Percentiles rank a stretch among this genome's conserved stretches.
phyloP scores from a whole-genome alignment of 2,329 filamentous ascomycete species.

The Talaromyces albobiverticillius region DNA sequence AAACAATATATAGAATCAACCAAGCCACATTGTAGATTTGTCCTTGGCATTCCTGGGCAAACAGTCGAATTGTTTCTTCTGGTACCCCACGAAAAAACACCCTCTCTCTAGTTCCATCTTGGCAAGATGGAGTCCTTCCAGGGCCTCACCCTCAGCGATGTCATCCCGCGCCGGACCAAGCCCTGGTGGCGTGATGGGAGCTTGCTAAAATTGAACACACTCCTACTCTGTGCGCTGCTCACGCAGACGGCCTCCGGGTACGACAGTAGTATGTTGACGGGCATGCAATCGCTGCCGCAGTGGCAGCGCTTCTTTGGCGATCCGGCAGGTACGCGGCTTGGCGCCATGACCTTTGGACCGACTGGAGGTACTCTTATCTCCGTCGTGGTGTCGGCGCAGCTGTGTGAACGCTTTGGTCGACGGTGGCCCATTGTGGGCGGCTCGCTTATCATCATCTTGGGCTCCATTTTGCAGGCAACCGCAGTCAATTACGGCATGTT shows the following conservation, averaged over 20 bases:
- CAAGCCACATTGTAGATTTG: no score
- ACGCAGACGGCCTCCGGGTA: no score
- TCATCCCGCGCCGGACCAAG: slow-evolving; percentile 12
- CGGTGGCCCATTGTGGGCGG: slow-evolving; percentile 25
- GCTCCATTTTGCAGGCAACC: slow-evolving; percentile 24
- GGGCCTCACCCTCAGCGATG: slow-evolving; percentile 16
- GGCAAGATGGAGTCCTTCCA: slow-evolving; percentile 4
- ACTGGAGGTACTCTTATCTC: slow-evolving; percentile 18
- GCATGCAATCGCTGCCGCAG: slow-evolving; percentile 38
- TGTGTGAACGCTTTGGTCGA: slow-evolving; percentile 22
- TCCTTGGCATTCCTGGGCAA: no score
- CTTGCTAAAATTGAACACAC: no score
- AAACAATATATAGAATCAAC: no score
- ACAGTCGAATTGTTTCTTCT: no score
- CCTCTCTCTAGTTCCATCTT: no score
- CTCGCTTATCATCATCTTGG: slow-evolving; percentile 27
- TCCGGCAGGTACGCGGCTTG: slow-evolving; percentile 38
- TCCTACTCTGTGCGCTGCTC: no score
- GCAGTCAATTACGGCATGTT: slow-evolving; percentile 26
- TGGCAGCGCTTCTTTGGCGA: slow-evolving; percentile 38
- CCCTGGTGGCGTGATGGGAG: no score
- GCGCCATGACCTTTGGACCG: slow-evolving; percentile 41
- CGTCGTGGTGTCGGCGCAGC: slow-evolving; percentile 16
- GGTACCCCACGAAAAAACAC: no score
- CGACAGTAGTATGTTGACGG: slow-evolving; percentile 42